Percentiles rank a stretch among this genome's conserved stretches.
Conservation (phyloP, 139 green algal species). For the Chlorella vulgaris region DNA sequence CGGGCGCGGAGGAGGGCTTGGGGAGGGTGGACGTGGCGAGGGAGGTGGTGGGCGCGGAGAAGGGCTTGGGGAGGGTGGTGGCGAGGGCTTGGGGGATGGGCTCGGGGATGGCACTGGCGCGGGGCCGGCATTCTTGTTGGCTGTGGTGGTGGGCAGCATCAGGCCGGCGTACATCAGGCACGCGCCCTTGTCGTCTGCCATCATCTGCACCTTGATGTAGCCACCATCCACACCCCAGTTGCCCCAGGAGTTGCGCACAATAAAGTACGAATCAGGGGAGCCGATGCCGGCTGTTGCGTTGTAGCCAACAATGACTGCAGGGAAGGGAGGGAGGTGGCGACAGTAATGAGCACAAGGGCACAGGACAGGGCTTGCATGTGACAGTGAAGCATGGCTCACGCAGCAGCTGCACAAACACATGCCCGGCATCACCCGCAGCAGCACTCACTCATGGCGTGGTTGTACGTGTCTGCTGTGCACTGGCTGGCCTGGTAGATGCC, state of each 20-base stretch:
- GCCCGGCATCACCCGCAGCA: neutral
- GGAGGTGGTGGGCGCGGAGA: neutral
- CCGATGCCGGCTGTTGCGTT: neutral
- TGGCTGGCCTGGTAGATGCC: neutral
- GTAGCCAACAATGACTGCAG: slow-evolving; percentile 1
- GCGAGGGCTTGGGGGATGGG: neutral
- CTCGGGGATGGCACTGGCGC: neutral
- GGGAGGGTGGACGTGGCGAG: too few relatives aligned
- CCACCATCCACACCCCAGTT: neutral
- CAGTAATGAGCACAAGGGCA: neutral
- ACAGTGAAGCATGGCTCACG: too few relatives aligned
- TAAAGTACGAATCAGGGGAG: neutral
- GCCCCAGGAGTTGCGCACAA: slow-evolving; percentile 4
- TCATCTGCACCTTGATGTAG: slow-evolving; percentile 18
- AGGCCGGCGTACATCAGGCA: slow-evolving; percentile 1
- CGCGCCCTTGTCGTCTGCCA: neutral
- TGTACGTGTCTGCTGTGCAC: neutral
- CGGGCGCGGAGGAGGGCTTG: too few relatives aligned
- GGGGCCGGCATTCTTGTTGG: neutral
- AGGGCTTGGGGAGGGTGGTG: neutral
- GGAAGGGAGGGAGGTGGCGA: neutral
- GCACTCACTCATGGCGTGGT: slow-evolving; percentile 12
- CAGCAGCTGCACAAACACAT: neutral
- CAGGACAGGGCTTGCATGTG: neutral
- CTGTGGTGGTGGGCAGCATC: neutral